Evolutionary conservation across 345 rosid species (phyloP).

Genomic region (Eucalyptus rudis): DNA sequence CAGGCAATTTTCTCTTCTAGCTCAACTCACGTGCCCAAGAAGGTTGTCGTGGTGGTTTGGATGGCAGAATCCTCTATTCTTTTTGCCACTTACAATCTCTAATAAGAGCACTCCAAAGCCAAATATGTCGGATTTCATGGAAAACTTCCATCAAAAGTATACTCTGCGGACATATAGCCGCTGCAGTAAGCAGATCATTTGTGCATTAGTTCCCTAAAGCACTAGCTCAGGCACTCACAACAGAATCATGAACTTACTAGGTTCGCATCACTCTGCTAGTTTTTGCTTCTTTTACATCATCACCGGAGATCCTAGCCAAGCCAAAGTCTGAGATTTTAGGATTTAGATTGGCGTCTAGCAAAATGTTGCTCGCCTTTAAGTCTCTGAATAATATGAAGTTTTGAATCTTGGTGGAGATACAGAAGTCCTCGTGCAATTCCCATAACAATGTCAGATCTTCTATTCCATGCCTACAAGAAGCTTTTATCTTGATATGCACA

Average conservation of each 20-base stretch:
- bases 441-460: not conserved
- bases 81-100: no score
- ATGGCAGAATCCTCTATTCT: no score
- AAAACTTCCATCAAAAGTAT: not conserved
- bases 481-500: constrained; percentile 7
- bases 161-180: constrained; percentile 1
- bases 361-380: not conserved
- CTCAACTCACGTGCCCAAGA: no score
- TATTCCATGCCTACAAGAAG: not conserved
- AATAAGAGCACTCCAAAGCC: no score
- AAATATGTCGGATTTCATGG: no score
- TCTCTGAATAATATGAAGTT: not conserved
- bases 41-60: no score
- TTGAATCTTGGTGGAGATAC: not conserved
- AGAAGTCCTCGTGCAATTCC: not conserved
- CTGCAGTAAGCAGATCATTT: not conserved
- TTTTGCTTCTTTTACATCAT: not conserved
- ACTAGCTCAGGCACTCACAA: not conserved
- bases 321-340: not conserved
- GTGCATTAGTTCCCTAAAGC: not conserved
- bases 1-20: no score
- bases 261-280: constrained; percentile 13
- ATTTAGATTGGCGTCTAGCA: not conserved
- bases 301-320: not conserved
- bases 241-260: constrained; percentile 13